phyloP scores from a whole-genome alignment of 129 eudicot genomes.

The Heracleum sosnowskyi region DNA sequence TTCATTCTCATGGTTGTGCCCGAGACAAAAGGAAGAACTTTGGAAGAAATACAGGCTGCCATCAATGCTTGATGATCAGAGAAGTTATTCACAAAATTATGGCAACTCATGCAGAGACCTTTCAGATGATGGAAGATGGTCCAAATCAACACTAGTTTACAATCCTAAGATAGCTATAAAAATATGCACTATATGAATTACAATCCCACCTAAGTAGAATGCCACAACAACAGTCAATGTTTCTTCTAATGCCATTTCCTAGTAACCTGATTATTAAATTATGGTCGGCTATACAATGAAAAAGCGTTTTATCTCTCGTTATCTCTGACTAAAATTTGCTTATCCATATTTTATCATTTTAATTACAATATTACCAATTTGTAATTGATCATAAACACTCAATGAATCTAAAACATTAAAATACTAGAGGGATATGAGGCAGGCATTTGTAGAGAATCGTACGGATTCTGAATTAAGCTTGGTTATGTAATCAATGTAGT shows the following conservation, averaged over 20 bases:
- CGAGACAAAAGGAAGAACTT: slow-evolving; percentile 88
- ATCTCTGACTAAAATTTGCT: too few relatives aligned
- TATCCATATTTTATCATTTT: too few relatives aligned
- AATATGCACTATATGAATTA: background rate
- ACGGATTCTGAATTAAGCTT: too few relatives aligned
- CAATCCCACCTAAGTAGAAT: background rate
- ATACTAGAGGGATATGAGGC: too few relatives aligned
- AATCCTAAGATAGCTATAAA: background rate
- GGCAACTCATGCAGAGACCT: background rate
- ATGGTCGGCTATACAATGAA: too few relatives aligned
- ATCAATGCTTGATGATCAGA: slow-evolving; percentile 28
- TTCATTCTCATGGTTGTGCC: slow-evolving; percentile 64
- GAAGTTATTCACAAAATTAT: background rate
- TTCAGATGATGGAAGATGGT: background rate
- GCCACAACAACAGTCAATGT: background rate
- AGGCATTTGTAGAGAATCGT: too few relatives aligned
- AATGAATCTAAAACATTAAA: too few relatives aligned
- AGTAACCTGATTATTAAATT: too few relatives aligned
- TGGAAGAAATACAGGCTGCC: slow-evolving; percentile 84
- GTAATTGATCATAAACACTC: too few relatives aligned
- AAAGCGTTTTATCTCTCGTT: too few relatives aligned
- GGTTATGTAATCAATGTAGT: too few relatives aligned
- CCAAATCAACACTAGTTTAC: background rate
- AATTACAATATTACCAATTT: too few relatives aligned
- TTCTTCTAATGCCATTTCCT: background rate